phyloP scores from a whole-genome alignment of 306 rosid species.

The Lithocarpus polystachyus region DNA sequence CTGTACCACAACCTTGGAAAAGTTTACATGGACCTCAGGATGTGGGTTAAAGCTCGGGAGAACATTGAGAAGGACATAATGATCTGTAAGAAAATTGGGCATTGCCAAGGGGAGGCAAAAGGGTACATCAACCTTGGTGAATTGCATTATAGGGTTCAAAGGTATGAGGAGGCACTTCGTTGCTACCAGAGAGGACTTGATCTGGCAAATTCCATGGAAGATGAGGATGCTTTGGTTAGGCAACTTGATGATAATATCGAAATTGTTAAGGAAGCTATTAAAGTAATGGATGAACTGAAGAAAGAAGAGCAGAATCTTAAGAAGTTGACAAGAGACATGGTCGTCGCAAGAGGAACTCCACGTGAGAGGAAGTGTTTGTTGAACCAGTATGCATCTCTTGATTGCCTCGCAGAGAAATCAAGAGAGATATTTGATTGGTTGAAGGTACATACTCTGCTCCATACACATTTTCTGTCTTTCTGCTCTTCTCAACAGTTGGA shows the following conservation, averaged over 20 bases:
- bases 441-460: constrained; percentile 45
- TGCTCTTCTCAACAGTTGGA: constrained; percentile 4
- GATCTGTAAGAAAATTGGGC: constrained; percentile 74
- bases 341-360: constrained; percentile 55
- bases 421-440: constrained; percentile 56
- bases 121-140: constrained; percentile 84
- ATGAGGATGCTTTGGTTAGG: constrained; percentile 63
- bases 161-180: constrained; percentile 58
- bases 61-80: constrained; percentile 63
- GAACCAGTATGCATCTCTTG: constrained; percentile 51
- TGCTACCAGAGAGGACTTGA: constrained; percentile 59
- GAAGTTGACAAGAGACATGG: constrained; percentile 59
- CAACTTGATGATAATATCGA: constrained; percentile 64
- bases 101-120: constrained; percentile 86
- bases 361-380: constrained; percentile 60
- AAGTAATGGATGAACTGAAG: constrained; percentile 56
- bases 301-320: constrained; percentile 73
- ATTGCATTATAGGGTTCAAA: constrained; percentile 67
- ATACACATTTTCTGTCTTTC: background rate
- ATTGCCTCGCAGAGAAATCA: constrained; percentile 62
- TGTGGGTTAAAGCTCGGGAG: constrained; percentile 63
- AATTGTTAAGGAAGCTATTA: constrained; percentile 41
- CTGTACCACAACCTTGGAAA: constrained; percentile 90
- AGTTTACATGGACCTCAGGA: constrained; percentile 69
- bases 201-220: constrained; percentile 72